These are phyloP conservation scores for Begonia loranthoides DNA, from an alignment of 306 rosid genomes.

Conservation along the genomic window DNA sequence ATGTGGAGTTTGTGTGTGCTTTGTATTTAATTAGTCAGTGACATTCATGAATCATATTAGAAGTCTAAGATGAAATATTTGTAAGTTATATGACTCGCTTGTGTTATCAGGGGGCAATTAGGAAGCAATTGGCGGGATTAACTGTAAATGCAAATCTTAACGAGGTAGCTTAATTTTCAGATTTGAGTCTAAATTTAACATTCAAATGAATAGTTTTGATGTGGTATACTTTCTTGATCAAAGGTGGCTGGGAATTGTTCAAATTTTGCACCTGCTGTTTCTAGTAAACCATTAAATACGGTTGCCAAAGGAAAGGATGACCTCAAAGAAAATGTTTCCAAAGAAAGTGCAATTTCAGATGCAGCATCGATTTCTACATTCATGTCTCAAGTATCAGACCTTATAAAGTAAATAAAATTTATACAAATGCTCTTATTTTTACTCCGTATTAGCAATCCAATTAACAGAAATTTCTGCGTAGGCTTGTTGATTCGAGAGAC, in stretches of 20 bases:
- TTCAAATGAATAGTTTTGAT: conserved; percentile 3
- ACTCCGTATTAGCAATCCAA: too few relatives aligned
- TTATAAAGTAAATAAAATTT: conserved; percentile 46
- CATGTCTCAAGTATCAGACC: conserved; percentile 63
- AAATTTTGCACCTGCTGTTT: conserved; percentile 38
- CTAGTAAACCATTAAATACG: conserved; percentile 19
- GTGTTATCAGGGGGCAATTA: conserved; percentile 30
- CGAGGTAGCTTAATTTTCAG: neutral
- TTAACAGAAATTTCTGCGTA: conserved; percentile 9
- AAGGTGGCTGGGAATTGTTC: conserved; percentile 39
- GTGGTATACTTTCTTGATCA: conserved; percentile 3
- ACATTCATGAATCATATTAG: too few relatives aligned
- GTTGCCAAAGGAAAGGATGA: neutral
- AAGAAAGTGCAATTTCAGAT: conserved; percentile 27
- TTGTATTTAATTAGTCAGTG: too few relatives aligned
- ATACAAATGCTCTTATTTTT: too few relatives aligned
- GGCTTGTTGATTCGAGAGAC: conserved; percentile 83
- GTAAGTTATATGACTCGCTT: conserved; percentile 8
- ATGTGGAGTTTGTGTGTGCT: neutral
- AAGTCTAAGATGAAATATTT: neutral
- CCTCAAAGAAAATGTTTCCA: conserved; percentile 18
- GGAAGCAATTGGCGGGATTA: conserved; percentile 26
- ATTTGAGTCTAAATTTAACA: neutral
- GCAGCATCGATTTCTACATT: conserved; percentile 41
- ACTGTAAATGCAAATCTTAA: conserved; percentile 30